Evolutionary conservation across 805 yeast genomes (phyloP), one percentile per base, ranked within the genome.

Genomic region (Candida golubevii): DNA sequence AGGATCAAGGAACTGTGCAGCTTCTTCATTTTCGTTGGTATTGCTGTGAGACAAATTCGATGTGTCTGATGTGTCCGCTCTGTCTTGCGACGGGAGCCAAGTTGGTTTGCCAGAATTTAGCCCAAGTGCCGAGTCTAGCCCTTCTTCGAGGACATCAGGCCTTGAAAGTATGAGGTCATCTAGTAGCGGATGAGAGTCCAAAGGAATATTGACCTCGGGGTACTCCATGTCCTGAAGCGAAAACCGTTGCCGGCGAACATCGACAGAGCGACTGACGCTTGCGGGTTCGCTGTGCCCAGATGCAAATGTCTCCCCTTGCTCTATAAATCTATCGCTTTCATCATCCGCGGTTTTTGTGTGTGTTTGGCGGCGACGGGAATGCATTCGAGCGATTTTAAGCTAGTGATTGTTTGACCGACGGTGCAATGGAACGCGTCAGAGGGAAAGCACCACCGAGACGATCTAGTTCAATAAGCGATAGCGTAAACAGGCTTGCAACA

Each of bases 121-220:
- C 12, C 51, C 44, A 10, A 47, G 33, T 3, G 48, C 51, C 11
- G 30, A 12, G n/a, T 35, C 48, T 28, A 47, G 11, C 30, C 44
- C 51, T 6, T 38, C 36, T 15, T 39, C 38, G 6, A 47, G 30
- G 18, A 26, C 30, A 12, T 27, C 13, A 4, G 53, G 46, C 15
- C 39, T 35, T 9, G 38, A 26, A 14, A 46, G 27, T 10, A 46
- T 37, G 5, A 45, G 38, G 12, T 43, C 50, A 13, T 36, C 45
- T 31, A 49, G 39, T 13, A 46, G 39, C 36, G 43, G 42, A 15
- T 46, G 53, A 9, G 50, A 39, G 14, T 31, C 45, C 28, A 38
- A 38, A 10, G 41, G 41, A 11, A 44, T 39, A 10, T 14, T 30
- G 30, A 38, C 30, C 4, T 44, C 42, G 9, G 47, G 47, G 28